Evolutionary conservation across 257 asterid genomes (phyloP), one percentile per base, ranked within the genome.

Genomic region (Penstemon newberryi): DNA sequence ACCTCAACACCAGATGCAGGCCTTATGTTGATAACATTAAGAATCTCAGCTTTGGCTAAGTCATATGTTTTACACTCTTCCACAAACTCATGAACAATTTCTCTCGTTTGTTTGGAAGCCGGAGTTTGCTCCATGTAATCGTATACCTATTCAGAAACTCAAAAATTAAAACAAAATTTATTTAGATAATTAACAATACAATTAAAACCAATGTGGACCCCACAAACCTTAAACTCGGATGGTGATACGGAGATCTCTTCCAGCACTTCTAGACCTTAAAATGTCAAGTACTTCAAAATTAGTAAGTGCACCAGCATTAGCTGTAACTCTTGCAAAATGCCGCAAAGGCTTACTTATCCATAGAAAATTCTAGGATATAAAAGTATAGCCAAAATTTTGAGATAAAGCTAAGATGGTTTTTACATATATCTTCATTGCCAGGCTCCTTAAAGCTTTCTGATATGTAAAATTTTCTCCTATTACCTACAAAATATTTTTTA

Each of bases 231-330:
- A 83, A 82, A 88, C 78, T 93, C 97, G 40, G 89, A 85, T 40
- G 82, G 84, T 0, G 85, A 72, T 3, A 92, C 76, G 1, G 92
- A 69, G 18, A 75, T 90, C 96, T 66, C 71, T 88, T 44, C 90
- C 94, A 63, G 96, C 95, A 4, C 93, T 97, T 84, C 95, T 78
- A 3, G 94, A 85, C 79, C 87, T 76, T 72, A 92, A 78, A 50
- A 82, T 85, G 63, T 85, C 87, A 49, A 90, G 98, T 66, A 90
- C 89, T 78, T 90, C 96, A 60, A 81, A 87, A 70, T 92, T 87
- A 53, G 95, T 80, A 37, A 89, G 91, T 15, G 83, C 84, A 49
- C 96, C 93, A 4, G 78, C 90, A 75, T 70, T 78, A 6, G 80
- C 19, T 77, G 83, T 47, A 59, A 88, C 67, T 71, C 95, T 15